phyloP scores from a whole-genome alignment of 208 protist species.

The Leptomonas pyrrhocoris region DNA sequence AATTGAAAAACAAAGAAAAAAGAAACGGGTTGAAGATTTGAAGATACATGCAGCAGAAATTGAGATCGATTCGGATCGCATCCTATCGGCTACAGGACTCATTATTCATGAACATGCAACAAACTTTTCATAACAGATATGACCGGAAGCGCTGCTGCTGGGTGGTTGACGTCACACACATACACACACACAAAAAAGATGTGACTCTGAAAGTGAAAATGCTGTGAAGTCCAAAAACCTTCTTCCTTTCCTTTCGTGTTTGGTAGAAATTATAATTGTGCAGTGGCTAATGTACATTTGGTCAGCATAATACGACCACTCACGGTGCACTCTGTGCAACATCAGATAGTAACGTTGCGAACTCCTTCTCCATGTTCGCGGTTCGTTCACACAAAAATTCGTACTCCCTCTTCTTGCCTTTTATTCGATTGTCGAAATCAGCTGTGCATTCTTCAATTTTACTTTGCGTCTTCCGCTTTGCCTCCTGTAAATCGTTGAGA shows the following conservation, averaged over 20 bases:
- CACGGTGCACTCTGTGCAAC: slow-evolving; percentile 51
- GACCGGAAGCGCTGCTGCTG: too few species aligned
- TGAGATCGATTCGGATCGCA: too few species aligned
- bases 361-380: slow-evolving; percentile 88
- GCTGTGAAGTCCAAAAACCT: too few species aligned
- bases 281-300: slow-evolving; percentile 25
- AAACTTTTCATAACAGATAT: too few species aligned
- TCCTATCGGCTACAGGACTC: too few species aligned
- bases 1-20: too few species aligned
- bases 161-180: too few species aligned
- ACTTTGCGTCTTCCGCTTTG: slow-evolving; percentile 57
- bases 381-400: slow-evolving; percentile 61
- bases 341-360: slow-evolving; percentile 69
- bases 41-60: too few species aligned
- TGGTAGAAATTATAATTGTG: not conserved
- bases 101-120: too few species aligned
- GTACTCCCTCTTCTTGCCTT: slow-evolving; percentile 54
- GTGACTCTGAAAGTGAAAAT: too few species aligned
- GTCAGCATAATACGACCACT: not conserved
- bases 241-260: not conserved
- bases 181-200: too few species aligned
- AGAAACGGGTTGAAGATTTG: too few species aligned
- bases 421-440: slow-evolving; percentile 73
- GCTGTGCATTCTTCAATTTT: slow-evolving; percentile 52
- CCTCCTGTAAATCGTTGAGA: slow-evolving; percentile 63